These are phyloP conservation scores for Annulohypoxylon maeteangense DNA, from an alignment of 495 filamentous ascomycete genomes.

Conservation along the genomic window DNA sequence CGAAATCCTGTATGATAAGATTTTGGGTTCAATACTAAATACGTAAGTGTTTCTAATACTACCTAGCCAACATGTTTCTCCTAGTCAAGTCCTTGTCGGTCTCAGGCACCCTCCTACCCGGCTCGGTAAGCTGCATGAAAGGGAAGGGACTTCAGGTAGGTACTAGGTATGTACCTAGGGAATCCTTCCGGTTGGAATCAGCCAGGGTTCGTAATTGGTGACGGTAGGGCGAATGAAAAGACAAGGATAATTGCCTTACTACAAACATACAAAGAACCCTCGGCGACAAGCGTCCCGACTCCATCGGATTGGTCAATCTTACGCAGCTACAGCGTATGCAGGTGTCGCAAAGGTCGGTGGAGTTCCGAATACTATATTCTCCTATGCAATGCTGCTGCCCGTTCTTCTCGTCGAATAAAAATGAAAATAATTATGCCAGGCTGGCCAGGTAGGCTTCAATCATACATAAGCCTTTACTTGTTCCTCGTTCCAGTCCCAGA, in stretches of 20 bases:
- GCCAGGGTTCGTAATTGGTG: constrained; percentile 6
- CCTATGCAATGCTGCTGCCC: background rate
- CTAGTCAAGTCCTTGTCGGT: background rate
- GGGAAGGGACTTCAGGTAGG: constrained; percentile 10
- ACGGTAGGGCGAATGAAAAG: constrained; percentile 19
- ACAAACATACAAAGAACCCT: constrained; percentile 1
- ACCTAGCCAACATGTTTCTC: background rate
- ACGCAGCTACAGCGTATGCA: background rate
- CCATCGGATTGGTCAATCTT: constrained; percentile 15
- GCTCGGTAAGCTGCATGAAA: constrained; percentile 11
- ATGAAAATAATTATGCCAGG: background rate
- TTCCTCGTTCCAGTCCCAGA: constrained; percentile 58
- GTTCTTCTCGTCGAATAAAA: background rate
- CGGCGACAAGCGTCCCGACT: constrained; percentile 2
- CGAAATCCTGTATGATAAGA: background rate
- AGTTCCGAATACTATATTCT: background rate
- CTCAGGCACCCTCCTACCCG: constrained; percentile 1
- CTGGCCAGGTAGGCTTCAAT: constrained; percentile 5
- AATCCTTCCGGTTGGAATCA: constrained; percentile 30
- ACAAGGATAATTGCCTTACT: constrained; percentile 2
- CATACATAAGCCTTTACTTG: constrained; percentile 49
- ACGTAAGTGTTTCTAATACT: background rate
- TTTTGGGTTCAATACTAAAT: background rate
- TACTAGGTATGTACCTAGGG: too few species aligned
- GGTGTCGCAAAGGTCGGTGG: background rate